phyloP scores from a whole-genome alignment of 305 asterid genomes.

The Solanum hybrid region DNA sequence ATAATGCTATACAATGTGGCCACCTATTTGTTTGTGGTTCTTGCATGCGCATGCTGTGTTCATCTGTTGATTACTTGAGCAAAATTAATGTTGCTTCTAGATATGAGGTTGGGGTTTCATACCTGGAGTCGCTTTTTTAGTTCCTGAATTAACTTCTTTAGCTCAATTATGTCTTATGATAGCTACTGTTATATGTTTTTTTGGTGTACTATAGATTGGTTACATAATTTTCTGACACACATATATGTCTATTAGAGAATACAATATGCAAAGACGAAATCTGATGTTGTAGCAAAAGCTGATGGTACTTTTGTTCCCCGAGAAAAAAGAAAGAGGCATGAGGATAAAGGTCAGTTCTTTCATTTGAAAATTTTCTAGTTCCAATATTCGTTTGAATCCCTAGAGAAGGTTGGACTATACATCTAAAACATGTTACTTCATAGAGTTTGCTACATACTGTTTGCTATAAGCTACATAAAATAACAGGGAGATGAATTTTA shows the following conservation, averaged over 20 bases:
- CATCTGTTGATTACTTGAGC: background rate
- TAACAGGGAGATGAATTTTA: background rate
- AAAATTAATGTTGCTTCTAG: background rate
- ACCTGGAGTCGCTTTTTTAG: background rate
- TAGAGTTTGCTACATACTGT: background rate
- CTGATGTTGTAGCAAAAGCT: conserved; percentile 78
- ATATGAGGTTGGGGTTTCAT: background rate
- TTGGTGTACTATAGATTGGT: background rate
- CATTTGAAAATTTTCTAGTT: background rate
- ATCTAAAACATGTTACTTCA: background rate
- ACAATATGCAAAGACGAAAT: conserved; percentile 93
- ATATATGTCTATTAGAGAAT: conserved; percentile 44
- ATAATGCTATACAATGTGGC: background rate
- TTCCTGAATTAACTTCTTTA: background rate
- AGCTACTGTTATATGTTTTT: background rate
- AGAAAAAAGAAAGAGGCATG: conserved; percentile 87
- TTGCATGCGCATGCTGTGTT: background rate
- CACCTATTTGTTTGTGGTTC: background rate
- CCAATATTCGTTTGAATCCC: background rate
- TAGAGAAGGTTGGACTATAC: background rate
- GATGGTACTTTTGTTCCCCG: conserved; percentile 95
- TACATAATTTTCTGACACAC: background rate
- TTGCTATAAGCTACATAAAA: background rate
- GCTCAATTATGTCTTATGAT: background rate
- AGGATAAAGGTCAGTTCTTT: conserved; percentile 62